These are phyloP conservation scores for Crucihimalaya himalaica DNA, from an alignment of 345 rosid species.

Conservation along the genomic window DNA sequence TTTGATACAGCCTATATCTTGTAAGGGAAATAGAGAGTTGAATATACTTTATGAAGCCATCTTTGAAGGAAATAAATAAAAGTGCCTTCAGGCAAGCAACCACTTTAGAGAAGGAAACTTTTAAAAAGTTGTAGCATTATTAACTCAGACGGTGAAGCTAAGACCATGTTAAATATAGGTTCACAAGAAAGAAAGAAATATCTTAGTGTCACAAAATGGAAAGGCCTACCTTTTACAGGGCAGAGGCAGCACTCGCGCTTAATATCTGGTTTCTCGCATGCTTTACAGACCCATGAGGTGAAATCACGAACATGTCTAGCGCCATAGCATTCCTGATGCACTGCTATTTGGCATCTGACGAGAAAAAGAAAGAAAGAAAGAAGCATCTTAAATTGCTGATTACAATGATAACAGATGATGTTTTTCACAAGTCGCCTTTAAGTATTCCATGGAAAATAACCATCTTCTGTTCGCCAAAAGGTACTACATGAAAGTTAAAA, in stretches of 20 bases:
- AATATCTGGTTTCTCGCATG: slow-evolving; percentile 85
- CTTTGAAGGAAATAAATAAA: neutral
- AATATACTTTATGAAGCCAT: slow-evolving; percentile 25
- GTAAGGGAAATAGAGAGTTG: neutral
- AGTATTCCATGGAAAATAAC: neutral
- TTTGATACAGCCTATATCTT: slow-evolving; percentile 13
- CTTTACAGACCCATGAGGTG: slow-evolving; percentile 98
- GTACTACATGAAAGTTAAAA: neutral
- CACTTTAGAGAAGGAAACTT: neutral
- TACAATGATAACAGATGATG: slow-evolving; percentile 1
- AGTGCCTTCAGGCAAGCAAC: slow-evolving; percentile 9
- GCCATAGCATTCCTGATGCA: slow-evolving; percentile 99
- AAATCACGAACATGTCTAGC: slow-evolving; percentile 86
- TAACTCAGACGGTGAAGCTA: slow-evolving; percentile 8
- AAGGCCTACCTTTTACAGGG: slow-evolving; percentile 81
- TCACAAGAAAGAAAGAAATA: neutral
- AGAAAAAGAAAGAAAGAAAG: slow-evolving; percentile 1
- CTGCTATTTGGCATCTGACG: slow-evolving; percentile 94
- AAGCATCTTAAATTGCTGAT: slow-evolving; percentile 3
- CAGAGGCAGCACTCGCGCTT: slow-evolving; percentile 96
- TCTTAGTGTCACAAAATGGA: slow-evolving; percentile 1
- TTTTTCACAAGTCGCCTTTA: slow-evolving; percentile 9
- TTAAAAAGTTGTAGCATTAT: neutral
- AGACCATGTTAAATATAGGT: slow-evolving; percentile 1
- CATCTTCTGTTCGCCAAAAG: neutral